These are phyloP conservation scores for Euphorbia tirucalli DNA, from an alignment of 345 rosid species.

Conservation along the genomic window DNA sequence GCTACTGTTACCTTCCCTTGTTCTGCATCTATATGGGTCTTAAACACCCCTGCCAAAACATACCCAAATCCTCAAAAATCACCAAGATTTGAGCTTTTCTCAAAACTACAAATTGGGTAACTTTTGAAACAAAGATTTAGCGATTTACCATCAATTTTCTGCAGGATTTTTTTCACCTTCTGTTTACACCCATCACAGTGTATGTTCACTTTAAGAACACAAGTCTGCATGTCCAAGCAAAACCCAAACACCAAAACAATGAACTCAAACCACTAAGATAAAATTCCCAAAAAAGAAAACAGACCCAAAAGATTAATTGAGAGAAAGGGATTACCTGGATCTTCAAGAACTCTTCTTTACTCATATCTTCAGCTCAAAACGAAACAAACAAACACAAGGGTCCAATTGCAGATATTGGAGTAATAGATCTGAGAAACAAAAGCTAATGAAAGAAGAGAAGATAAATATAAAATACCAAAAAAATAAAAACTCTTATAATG, in stretches of 20 bases:
- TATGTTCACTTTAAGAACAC: conserved; percentile 89
- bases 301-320: conserved; percentile 3
- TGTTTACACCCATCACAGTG: conserved; percentile 95
- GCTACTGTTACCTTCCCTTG: conserved; percentile 82
- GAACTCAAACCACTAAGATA: not conserved
- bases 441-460: too few species aligned
- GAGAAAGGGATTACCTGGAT: conserved; percentile 56
- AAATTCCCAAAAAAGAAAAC: conserved; percentile 12
- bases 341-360: conserved; percentile 98
- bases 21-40: conserved; percentile 68
- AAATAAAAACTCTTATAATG: too few species aligned
- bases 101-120: not conserved
- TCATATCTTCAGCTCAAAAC: conserved; percentile 44
- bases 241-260: conserved; percentile 27
- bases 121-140: not conserved
- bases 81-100: not conserved
- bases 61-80: not conserved
- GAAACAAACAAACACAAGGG: conserved; percentile 29
- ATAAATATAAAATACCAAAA: too few species aligned
- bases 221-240: conserved; percentile 79
- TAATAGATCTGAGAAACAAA: conserved; percentile 46
- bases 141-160: conserved; percentile 78
- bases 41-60: conserved; percentile 65
- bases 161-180: conserved; percentile 87
- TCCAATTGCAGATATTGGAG: conserved; percentile 11